Evolutionary conservation across 768 basidiomycete species (phyloP).

Genomic region (Stropharia rugosoannulata): DNA sequence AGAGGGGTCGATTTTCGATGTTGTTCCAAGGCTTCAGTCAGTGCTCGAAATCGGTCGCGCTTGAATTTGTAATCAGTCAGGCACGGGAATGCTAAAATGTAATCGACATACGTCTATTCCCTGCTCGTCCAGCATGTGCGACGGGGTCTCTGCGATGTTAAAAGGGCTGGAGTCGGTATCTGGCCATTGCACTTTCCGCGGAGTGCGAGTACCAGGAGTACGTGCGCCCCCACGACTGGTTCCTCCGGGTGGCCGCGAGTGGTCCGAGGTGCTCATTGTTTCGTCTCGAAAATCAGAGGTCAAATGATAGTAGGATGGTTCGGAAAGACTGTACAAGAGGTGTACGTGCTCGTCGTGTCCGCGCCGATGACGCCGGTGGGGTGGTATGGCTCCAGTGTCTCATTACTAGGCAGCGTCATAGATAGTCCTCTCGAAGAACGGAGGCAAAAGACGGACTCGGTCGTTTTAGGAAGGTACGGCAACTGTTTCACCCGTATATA

Average conservation of each 20-base stretch:
- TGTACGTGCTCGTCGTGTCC: too few relatives aligned
- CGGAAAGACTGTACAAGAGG: too few relatives aligned
- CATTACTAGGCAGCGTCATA: too few relatives aligned
- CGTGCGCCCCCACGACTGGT: not conserved
- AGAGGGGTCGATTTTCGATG: conserved; percentile 33
- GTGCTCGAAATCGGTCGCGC: conserved; percentile 46
- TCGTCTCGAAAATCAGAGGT: too few relatives aligned
- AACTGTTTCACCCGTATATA: too few relatives aligned
- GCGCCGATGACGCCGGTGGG: too few relatives aligned
- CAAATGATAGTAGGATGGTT: too few relatives aligned
- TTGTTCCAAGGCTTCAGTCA: conserved; percentile 47
- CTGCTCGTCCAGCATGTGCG: conserved; percentile 53
- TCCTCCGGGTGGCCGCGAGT: not conserved
- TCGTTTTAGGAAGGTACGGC: too few relatives aligned
- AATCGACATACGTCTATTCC: conserved; percentile 46
- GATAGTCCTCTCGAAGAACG: too few relatives aligned
- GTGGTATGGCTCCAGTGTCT: too few relatives aligned
- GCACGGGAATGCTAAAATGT: conserved; percentile 7
- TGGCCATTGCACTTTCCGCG: conserved; percentile 55
- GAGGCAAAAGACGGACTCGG: too few relatives aligned
- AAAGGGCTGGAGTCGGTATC: conserved; percentile 11
- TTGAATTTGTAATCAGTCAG: conserved; percentile 18
- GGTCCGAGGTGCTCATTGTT: not conserved
- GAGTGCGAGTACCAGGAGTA: conserved; percentile 38
- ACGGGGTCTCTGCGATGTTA: conserved; percentile 8